Evolutionary conservation across 1,139 yeast species (phyloP).

Genomic region (Yamadazyma trypodendri): DNA sequence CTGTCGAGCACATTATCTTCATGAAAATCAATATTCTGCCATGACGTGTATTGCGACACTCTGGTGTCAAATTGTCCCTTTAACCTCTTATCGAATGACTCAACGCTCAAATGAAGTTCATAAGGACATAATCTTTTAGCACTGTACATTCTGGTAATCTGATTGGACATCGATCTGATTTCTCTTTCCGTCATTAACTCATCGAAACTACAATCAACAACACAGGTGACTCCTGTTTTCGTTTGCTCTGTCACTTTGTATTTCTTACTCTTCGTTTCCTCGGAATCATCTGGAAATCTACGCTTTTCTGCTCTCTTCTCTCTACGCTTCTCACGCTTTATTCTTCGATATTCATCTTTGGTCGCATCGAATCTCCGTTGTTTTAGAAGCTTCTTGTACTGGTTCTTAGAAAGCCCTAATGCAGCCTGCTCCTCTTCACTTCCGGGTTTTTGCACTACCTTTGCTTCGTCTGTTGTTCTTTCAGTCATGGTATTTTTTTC

Average conservation of each 20-base stretch:
- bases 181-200: constrained; percentile 83
- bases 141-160: constrained; percentile 79
- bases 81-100: constrained; percentile 67
- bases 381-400: constrained; percentile 73
- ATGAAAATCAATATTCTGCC: constrained; percentile 62
- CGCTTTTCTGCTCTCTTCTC: constrained; percentile 30
- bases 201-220: constrained; percentile 89
- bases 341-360: constrained; percentile 55
- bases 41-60: constrained; percentile 56
- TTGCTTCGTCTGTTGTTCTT: constrained; percentile 3
- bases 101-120: constrained; percentile 59
- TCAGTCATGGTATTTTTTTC: constrained; percentile 1
- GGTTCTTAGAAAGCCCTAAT: constrained; percentile 51
- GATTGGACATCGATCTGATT: constrained; percentile 72
- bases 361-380: constrained; percentile 61
- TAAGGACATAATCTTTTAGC: constrained; percentile 64
- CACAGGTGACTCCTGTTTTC: constrained; percentile 49
- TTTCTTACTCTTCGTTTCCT: constrained; percentile 22
- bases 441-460: constrained; percentile 11
- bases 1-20: constrained; percentile 45
- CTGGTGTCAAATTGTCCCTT: constrained; percentile 66
- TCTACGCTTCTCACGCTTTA: constrained; percentile 55
- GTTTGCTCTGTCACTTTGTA: constrained; percentile 40
- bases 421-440: constrained; percentile 13
- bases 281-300: constrained; percentile 11